These are phyloP conservation scores for Erucastrum elatum DNA, from an alignment of 345 rosid genomes.

Conservation along the genomic window DNA sequence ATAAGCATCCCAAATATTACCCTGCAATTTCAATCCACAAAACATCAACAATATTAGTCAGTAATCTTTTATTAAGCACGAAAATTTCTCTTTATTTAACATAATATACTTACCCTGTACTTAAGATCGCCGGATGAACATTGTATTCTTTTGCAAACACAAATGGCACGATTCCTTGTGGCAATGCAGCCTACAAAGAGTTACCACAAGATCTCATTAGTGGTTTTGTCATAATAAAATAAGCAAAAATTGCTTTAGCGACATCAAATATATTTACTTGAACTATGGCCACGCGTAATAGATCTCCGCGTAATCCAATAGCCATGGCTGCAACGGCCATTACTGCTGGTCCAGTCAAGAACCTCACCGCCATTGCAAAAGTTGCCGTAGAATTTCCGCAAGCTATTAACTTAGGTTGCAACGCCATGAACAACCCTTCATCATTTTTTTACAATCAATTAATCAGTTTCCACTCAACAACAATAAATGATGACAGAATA, in stretches of 20 bases:
- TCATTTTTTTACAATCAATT: background rate
- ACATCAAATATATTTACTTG: conserved; percentile 50
- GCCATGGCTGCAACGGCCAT: conserved; percentile 89
- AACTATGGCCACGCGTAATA: conserved; percentile 83
- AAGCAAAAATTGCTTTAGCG: background rate
- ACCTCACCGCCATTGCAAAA: conserved; percentile 82
- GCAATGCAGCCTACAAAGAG: conserved; percentile 62
- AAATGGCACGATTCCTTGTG: conserved; percentile 68
- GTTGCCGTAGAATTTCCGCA: conserved; percentile 80
- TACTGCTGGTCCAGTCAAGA: conserved; percentile 81
- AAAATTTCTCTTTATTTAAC: background rate
- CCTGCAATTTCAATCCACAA: conserved; percentile 44
- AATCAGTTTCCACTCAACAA: background rate
- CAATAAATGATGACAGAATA: conserved; percentile 5
- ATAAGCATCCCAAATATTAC: conserved; percentile 80
- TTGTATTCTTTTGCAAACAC: background rate
- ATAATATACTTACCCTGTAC: conserved; percentile 54
- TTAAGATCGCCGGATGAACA: background rate
- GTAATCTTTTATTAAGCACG: background rate
- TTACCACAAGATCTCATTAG: background rate
- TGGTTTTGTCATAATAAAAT: background rate
- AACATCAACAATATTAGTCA: background rate
- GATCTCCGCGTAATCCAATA: conserved; percentile 67
- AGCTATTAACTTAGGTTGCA: conserved; percentile 90
- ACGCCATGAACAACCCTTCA: conserved; percentile 92